Base-by-base conservation (phyloP, 805 yeast genomes). In the Monosporozyma unispora region DNA sequence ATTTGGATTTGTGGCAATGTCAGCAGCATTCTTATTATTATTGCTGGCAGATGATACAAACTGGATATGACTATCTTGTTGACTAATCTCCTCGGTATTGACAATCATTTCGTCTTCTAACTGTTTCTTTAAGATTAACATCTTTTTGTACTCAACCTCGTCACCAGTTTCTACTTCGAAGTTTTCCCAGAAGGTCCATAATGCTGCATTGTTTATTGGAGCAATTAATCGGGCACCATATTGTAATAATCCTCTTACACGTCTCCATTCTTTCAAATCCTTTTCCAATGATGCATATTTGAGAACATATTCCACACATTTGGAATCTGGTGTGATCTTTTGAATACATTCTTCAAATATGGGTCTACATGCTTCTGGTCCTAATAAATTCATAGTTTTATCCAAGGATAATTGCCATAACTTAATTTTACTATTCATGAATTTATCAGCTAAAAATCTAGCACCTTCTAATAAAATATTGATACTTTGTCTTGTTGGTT, bases 121-220 rank as follows among this genome's bases (percentile, higher is more conserved):
- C 35, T 55, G 54, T 53, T 87, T 72, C 60, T 81, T 84, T 52
- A 71, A 69, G 44, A 82, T 68, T 22, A 87, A 62, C 90, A 89
- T 82, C 19, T 81, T 83, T 57, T 84, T 87, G 63, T 77, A 88
- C 0, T 84, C 77, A 3, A 72, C 74, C 58, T 85, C 93, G 51
- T 76, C 69, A 4, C 98, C 98, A 62, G 78, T 56, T 12, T 76
- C 71, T 31, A 85, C 62, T 61, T 90, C 98, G 62, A 89, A 87
- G 10, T 70, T 61, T 48, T 81, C 81, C 95, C 96, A 90, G 27
- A 66, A 63, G 1, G 67, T 67, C 95, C 96, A 88, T 29, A 80
- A 60, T 1, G 48, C 51, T 50, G 28, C 19, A 28, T 69, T 64
- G 14, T 60, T 59, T 1, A 52, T 46, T 4, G 74, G 70, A 44